Conservation (phyloP, 2,329 filamentous ascomycete genomes). For the Colletotrichum sp. region DNA sequence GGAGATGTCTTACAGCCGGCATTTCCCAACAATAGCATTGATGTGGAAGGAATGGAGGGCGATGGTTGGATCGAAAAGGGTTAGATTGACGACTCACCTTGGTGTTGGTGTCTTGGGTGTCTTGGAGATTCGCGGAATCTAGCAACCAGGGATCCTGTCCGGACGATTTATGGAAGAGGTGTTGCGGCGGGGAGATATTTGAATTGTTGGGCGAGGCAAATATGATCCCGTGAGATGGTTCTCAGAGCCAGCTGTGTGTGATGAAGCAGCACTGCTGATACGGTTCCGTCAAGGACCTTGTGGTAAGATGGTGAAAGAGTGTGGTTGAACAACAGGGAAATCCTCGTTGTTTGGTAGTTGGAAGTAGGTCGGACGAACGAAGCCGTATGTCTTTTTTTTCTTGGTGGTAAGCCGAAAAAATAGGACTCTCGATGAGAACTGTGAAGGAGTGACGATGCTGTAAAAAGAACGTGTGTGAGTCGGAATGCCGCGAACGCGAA, state of each 20-base stretch:
- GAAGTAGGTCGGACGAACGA: conserved; percentile 16
- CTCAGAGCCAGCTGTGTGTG: conserved; percentile 21
- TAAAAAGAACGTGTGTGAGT: conserved; percentile 9
- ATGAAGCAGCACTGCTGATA: conserved; percentile 27
- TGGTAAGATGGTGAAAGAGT: conserved; percentile 19
- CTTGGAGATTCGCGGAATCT: conserved; percentile 13
- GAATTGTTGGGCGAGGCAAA: background rate
- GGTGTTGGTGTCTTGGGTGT: conserved; percentile 1
- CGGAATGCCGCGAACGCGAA: background rate
- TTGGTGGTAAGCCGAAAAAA: conserved; percentile 14
- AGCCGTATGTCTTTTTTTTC: conserved; percentile 10
- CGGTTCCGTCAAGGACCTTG: conserved; percentile 26
- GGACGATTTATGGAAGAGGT: background rate
- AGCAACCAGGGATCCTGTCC: background rate
- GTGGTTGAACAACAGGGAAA: conserved; percentile 25
- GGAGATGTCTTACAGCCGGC: background rate
- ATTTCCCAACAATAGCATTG: conserved; percentile 15
- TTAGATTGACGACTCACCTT: conserved; percentile 3
- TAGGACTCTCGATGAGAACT: conserved; percentile 11
- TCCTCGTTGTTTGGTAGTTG: conserved; percentile 14
- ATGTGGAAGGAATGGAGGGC: conserved; percentile 4
- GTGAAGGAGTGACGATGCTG: conserved; percentile 22
- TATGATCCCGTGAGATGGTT: conserved; percentile 17
- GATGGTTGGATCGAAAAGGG: background rate
- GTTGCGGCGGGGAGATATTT: background rate